Percentiles rank a stretch among this genome's conserved stretches.
Conservation (phyloP, 176 grass and related monocot genomes). For the Musa itinerans region DNA sequence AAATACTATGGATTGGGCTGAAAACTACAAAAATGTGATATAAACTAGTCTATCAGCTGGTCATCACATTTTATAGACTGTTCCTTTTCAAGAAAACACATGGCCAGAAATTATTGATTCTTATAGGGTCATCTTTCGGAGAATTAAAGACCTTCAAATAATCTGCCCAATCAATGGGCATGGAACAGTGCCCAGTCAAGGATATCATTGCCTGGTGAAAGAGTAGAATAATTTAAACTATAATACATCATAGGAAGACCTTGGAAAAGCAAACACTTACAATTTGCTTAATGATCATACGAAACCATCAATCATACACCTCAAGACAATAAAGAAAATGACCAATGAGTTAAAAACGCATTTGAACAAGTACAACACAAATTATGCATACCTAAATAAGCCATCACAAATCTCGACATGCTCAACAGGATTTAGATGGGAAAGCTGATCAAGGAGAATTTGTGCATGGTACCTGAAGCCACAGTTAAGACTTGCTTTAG, state of each 20-base stretch:
- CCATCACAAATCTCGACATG: conserved; percentile 71
- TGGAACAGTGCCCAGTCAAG: background rate
- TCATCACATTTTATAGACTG: no score
- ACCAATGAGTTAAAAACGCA: no score
- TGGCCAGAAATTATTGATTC: no score
- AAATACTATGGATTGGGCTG: no score
- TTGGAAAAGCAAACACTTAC: background rate
- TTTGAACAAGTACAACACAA: background rate
- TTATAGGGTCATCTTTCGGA: no score
- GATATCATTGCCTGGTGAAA: background rate
- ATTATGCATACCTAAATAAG: conserved; percentile 64
- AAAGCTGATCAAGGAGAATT: conserved; percentile 84
- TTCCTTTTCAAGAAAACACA: no score
- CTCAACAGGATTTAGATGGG: conserved; percentile 77
- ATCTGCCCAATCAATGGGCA: background rate
- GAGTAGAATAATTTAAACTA: background rate
- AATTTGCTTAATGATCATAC: background rate
- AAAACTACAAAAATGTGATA: no score
- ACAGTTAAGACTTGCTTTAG: conserved; percentile 6
- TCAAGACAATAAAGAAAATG: background rate
- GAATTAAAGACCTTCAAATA: background rate
- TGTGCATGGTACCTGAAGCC: conserved; percentile 71
- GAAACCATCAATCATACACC: background rate
- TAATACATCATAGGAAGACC: background rate
- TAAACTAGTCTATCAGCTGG: no score